Conservation (phyloP, 2,329 filamentous ascomycete species). For the Aspergillus arachidicola region DNA sequence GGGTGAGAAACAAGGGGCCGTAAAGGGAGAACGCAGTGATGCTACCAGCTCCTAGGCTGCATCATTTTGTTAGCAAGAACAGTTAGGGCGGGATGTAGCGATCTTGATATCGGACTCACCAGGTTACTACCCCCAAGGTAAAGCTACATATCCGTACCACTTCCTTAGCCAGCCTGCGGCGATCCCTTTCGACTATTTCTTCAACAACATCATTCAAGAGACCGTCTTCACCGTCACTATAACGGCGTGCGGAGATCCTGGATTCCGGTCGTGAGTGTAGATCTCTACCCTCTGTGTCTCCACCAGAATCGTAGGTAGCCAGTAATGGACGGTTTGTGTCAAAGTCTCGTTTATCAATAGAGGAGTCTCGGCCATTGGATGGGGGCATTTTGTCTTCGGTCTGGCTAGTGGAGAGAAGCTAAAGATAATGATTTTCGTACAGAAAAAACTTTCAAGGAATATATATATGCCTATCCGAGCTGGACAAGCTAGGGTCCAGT, state of each 20-base stretch:
- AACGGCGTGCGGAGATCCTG: slow-evolving; percentile 19
- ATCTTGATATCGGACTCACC: slow-evolving; percentile 38
- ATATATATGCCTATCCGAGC: not conserved
- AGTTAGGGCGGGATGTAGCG: not conserved
- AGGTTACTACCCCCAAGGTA: slow-evolving; percentile 62
- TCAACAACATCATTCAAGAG: slow-evolving; percentile 65
- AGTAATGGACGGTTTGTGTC: slow-evolving; percentile 44
- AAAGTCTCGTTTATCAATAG: slow-evolving; percentile 51
- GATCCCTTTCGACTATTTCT: slow-evolving; percentile 61
- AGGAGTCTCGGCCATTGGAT: slow-evolving; percentile 22
- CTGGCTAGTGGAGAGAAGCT: not conserved
- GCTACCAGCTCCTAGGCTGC: slow-evolving; percentile 78
- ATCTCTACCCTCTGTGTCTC: slow-evolving; percentile 30
- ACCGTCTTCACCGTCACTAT: slow-evolving; percentile 32
- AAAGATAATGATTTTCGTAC: not conserved
- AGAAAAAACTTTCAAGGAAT: not conserved
- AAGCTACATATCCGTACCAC: slow-evolving; percentile 60
- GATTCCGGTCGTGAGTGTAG: slow-evolving; percentile 24
- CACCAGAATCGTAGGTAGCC: slow-evolving; percentile 17
- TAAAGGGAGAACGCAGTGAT: slow-evolving; percentile 95
- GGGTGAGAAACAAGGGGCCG: slow-evolving; percentile 83
- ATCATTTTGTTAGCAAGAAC: slow-evolving; percentile 6
- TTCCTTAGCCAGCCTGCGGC: slow-evolving; percentile 56
- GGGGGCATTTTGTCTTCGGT: slow-evolving; percentile 25
- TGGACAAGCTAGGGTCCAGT: not conserved